A percentile compares a stretch with the other conserved stretches of the same genome.
Conservation (phyloP, 441 rosid genomes). For the Syzygium malaccense region DNA sequence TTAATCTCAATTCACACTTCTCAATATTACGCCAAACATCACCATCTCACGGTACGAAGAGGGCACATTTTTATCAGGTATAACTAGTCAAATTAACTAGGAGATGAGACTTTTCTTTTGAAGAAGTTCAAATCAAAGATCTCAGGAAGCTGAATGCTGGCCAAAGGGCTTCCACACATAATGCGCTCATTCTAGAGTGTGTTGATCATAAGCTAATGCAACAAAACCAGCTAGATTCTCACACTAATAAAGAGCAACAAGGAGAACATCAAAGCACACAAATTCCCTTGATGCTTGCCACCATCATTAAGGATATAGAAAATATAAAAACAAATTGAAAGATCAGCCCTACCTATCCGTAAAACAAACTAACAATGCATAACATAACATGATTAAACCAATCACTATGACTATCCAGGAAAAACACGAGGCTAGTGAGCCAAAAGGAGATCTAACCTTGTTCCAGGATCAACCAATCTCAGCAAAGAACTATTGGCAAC, state of each 20-base stretch:
- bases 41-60: not conserved
- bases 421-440: not conserved
- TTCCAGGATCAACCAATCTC: constrained; percentile 89
- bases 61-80: not conserved
- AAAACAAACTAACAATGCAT: not conserved
- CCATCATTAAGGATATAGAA: not conserved
- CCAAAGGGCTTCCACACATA: not conserved
- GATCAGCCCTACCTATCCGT: not conserved
- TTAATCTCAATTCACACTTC: not conserved
- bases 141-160: not conserved
- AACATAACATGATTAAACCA: not conserved
- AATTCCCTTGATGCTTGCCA: not conserved
- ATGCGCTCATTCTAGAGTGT: not conserved
- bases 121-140: not conserved
- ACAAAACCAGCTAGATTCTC: not conserved
- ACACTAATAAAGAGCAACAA: not conserved
- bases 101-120: not conserved
- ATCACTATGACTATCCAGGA: not conserved
- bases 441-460: constrained; percentile 40
- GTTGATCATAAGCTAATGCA: not conserved
- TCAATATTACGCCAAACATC: not conserved
- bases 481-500: constrained; percentile 47
- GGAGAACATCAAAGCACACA: not conserved
- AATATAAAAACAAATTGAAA: not conserved
- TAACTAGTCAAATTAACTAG: not conserved